Percentiles rank a stretch among this genome's conserved stretches.
phyloP scores from a whole-genome alignment of 1,284 basidiomycete genomes.

The Malassezia sp. region DNA sequence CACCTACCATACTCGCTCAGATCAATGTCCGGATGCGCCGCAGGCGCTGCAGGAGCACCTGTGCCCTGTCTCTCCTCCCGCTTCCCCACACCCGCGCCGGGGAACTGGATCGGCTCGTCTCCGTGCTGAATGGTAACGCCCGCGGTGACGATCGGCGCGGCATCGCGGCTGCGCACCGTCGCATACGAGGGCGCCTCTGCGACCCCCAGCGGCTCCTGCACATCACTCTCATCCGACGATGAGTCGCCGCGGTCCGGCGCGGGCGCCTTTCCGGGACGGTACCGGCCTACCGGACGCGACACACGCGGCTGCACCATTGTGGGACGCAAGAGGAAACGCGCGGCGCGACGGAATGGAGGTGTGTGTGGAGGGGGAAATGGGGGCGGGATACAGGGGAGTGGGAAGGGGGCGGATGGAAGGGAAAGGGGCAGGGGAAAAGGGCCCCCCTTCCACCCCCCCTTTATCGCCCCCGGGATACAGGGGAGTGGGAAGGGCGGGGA shows the following conservation, averaged over 20 bases:
- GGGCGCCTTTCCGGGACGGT: slow-evolving; percentile 42
- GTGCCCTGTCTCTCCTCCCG: no score
- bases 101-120: slow-evolving; percentile 1
- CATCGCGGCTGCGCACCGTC: slow-evolving; percentile 12
- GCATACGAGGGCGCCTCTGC: not conserved
- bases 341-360: not conserved
- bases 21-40: not conserved
- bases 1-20: slow-evolving; percentile 10
- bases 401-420: no score
- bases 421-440: no score
- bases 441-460: no score
- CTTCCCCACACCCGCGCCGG: no score
- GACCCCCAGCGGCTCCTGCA: not conserved
- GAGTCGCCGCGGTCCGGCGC: not conserved
- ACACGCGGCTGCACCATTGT: slow-evolving; percentile 13
- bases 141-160: slow-evolving; percentile 17
- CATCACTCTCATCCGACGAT: slow-evolving; percentile 15
- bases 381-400: no score
- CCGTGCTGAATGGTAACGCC: slow-evolving; percentile 9
- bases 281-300: slow-evolving; percentile 32
- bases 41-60: not conserved
- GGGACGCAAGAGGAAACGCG: not conserved
- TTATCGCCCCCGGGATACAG: not conserved
- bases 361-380: no score
- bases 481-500: not conserved